Evolutionary conservation across 345 rosid genomes (phyloP), one percentile per base, ranked within the genome.

Genomic region (Passiflora organensis): DNA sequence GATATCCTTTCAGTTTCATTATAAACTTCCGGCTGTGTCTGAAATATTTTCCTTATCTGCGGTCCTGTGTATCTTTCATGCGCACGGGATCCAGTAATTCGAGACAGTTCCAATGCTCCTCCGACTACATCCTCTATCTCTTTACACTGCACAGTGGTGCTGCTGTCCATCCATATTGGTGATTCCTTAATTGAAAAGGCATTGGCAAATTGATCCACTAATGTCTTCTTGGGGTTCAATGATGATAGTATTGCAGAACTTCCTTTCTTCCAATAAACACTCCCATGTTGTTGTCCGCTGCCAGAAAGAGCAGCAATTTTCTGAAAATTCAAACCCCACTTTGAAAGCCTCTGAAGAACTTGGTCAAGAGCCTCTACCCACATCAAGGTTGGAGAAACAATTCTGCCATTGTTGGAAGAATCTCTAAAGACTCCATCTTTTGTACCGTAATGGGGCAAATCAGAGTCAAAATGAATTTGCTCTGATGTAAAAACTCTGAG

Each of bases 141-240:
- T 65, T 74, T 78, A 58, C 99, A 91, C 67, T 91, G 84, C 45
- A 4, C 32, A 0, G 89, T 86, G 24, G 91, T 86, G 78, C 98
- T 88, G 60, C 91, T 74, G 63, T 88, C 98, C 98, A 91, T 91
- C 99, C 99, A 89, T 28, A 86, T 70, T 0, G 99, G 99, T 0
- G 95, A 93, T 63, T 93, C 91, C 59, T 72, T 72, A 15, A 78
- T 56, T 0, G 99, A 78, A 62, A 93, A 93, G 1, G 89, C 87
- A 55, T 66, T 37, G 13, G 64, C 72, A 13, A 91, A 62, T 66
- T 91, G 96, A 36, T 79, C 85, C 47, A 71, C 83, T 43, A 91
- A 64, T 6, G 51, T 53, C 71, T 67, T 88, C 20, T 51, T 61
- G 5, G 84, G 57, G 68, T 91, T 78, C 75, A 88, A 66, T 0